Base-by-base conservation (phyloP, 2,329 filamentous ascomycete species). In the Aaosphaeria pasadenensis region DNA sequence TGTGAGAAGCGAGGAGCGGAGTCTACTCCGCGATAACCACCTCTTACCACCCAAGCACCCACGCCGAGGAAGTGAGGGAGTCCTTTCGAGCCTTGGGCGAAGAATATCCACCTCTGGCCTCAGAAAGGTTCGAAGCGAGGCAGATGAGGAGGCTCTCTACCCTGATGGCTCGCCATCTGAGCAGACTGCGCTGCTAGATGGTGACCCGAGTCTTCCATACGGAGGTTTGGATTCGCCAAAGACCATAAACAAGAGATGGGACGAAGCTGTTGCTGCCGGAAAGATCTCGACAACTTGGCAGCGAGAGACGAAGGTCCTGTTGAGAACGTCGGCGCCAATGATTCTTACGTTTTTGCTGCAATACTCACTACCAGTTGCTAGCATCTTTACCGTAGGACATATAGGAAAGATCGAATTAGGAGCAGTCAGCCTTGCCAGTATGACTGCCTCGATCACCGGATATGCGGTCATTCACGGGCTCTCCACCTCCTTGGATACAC, bases 231-330 rank as follows among this genome's bases (percentile, higher is more conserved):
- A 75, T 47, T 75, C 72, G 5, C 73, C 77, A 4, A 81, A 83
- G 41, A 63, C 54, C 0, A 66, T 71, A 46, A 60, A 66, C 36
- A 59, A 65, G 42, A 65, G 55, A 33, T 71, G 66, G 66, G 61
- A 92, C 53, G 87, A 91, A 52, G 92, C 91, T 0, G 88, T 96
- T 7, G 80, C 83, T 1, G 82, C 87, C 0, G 90, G 91, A 7
- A 81, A 84, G 63, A 91, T 97, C 55, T 85, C 86, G 45, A 96
- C 91, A 4, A 95, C 90, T 5, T 97, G 91, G 91, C 86, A 88
- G 69, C 84, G 91, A 53, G 92, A 97, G 75, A 79, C 87, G 39
- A 91, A 91, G 73, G 91, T 91, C 1, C 79, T 97, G 38, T 74
- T 80, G 30, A 77, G 80, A 52, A 73, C 71, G 42, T 72, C 72